phyloP scores from a whole-genome alignment of 345 rosid species.

The Melastoma malabathricum region DNA sequence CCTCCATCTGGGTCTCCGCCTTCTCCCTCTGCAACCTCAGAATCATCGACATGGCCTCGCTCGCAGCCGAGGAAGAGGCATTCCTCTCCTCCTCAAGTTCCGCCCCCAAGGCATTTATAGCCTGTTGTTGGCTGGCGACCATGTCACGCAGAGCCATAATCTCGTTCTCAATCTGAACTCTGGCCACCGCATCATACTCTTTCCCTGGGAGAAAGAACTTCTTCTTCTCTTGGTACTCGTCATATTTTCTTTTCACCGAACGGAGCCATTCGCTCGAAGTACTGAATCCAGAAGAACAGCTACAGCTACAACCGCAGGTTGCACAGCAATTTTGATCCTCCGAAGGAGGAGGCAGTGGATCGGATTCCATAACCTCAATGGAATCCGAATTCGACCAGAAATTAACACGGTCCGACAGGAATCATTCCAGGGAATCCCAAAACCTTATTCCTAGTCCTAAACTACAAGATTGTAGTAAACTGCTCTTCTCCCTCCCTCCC shows the following conservation, averaged over 20 bases:
- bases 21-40: constrained; percentile 88
- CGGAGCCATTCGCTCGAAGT: constrained; percentile 39
- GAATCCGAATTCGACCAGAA: constrained; percentile 14
- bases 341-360: constrained; percentile 13
- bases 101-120: constrained; percentile 46
- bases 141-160: constrained; percentile 56
- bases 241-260: constrained; percentile 59
- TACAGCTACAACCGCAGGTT: constrained; percentile 38
- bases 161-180: constrained; percentile 74
- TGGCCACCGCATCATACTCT: constrained; percentile 37
- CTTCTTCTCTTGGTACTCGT: constrained; percentile 36
- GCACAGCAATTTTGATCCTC: constrained; percentile 27
- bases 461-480: too few species aligned
- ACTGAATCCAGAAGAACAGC: constrained; percentile 21
- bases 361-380: constrained; percentile 40
- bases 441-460: too few species aligned
- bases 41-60: constrained; percentile 97
- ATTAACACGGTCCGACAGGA: neutral
- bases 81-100: constrained; percentile 92
- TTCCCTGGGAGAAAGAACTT: constrained; percentile 41
- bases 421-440: too few species aligned
- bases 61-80: constrained; percentile 84
- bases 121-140: constrained; percentile 53
- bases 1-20: constrained; percentile 86
- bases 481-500: too few species aligned